Conservation (phyloP, 352 stramenopile genomes). For the Blastocystis sp. region DNA sequence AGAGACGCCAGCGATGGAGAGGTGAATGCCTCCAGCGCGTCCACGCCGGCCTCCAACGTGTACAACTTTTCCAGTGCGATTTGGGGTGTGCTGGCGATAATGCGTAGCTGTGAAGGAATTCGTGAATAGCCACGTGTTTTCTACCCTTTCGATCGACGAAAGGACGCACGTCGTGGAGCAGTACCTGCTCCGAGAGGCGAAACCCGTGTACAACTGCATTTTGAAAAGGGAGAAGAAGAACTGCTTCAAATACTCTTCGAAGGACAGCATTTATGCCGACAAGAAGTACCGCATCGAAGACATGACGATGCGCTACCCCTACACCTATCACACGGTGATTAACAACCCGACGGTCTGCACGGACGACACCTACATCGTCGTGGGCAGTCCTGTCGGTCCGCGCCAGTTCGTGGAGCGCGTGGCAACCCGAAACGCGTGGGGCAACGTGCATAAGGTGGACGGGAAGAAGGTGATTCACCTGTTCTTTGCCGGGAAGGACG, state of each 20-base stretch:
- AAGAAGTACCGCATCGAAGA: conserved; percentile 53
- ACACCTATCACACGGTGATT: conserved; percentile 38
- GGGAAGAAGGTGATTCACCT: conserved; percentile 47
- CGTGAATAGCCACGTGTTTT: conserved; percentile 5
- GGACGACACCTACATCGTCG: not conserved
- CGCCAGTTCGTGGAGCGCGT: conserved; percentile 45
- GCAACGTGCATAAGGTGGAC: conserved; percentile 26
- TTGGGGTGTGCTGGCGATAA: not conserved
- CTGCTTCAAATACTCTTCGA: conserved; percentile 26
- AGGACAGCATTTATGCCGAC: conserved; percentile 15
- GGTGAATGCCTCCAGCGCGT: too few species aligned
- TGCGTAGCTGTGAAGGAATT: conserved; percentile 37
- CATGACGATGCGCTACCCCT: conserved; percentile 53
- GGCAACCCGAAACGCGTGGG: conserved; percentile 32
- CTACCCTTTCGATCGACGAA: conserved; percentile 10
- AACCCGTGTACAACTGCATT: conserved; percentile 30
- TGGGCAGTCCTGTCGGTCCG: conserved; percentile 47
- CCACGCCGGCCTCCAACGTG: too few species aligned
- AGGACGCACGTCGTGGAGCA: not conserved
- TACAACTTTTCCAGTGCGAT: not conserved
- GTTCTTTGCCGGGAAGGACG: conserved; percentile 52
- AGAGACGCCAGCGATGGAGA: not conserved
- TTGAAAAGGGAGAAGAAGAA: conserved; percentile 25
- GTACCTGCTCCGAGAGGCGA: conserved; percentile 24
- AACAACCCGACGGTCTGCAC: conserved; percentile 38